Evolutionary conservation across 768 basidiomycete species (phyloP).

Genomic region (Lentinula raphanica): DNA sequence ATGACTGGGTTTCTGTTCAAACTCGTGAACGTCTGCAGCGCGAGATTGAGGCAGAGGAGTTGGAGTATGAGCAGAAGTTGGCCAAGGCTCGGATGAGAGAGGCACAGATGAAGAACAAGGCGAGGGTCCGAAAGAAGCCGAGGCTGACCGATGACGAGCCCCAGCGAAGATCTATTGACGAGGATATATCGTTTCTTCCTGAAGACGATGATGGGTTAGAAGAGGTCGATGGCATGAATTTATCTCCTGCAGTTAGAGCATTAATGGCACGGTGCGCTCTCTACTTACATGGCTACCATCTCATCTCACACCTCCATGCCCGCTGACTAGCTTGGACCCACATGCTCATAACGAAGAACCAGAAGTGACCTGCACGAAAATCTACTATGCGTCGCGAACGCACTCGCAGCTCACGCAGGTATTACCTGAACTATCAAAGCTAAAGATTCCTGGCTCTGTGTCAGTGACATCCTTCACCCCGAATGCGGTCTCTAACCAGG

Average conservation of each 20-base stretch:
- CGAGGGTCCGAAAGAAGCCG: slow-evolving; percentile 53
- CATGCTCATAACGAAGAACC: slow-evolving; percentile 23
- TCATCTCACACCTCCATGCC: not conserved
- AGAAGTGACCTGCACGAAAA: slow-evolving; percentile 68
- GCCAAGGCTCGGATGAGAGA: slow-evolving; percentile 60
- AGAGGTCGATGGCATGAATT: slow-evolving; percentile 40
- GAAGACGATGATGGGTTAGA: slow-evolving; percentile 35
- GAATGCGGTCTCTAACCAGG: not conserved
- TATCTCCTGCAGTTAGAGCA: slow-evolving; percentile 73
- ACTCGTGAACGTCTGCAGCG: slow-evolving; percentile 57
- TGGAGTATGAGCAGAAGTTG: slow-evolving; percentile 58
- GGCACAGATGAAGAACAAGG: slow-evolving; percentile 47
- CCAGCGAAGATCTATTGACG: slow-evolving; percentile 27
- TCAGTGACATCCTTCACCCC: not conserved
- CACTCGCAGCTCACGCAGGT: slow-evolving; percentile 95
- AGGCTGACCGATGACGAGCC: slow-evolving; percentile 7
- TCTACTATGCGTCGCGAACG: slow-evolving; percentile 92
- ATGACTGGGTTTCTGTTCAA: slow-evolving; percentile 67
- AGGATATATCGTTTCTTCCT: slow-evolving; percentile 74
- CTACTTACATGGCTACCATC: slow-evolving; percentile 3
- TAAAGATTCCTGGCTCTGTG: slow-evolving; percentile 39
- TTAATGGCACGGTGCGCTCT: slow-evolving; percentile 62
- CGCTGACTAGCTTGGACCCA: not conserved
- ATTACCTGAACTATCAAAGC: slow-evolving; percentile 73
- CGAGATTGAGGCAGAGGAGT: slow-evolving; percentile 64